Conservation (phyloP, 345 rosid genomes). For the Melaleuca alternifolia region DNA sequence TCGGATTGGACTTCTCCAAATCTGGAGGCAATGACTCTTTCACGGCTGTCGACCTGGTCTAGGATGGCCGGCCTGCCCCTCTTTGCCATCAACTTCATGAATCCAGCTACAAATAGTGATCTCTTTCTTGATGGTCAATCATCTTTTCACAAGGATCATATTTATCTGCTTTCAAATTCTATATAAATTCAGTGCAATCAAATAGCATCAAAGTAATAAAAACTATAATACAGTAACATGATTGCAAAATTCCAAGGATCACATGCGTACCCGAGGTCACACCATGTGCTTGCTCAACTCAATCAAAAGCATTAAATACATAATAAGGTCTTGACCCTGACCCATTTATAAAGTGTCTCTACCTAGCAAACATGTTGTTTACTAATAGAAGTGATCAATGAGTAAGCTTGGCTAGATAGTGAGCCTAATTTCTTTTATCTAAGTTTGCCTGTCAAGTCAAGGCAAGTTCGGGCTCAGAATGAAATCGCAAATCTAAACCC, state of each 20-base stretch:
- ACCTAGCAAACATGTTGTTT: not conserved
- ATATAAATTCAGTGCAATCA: not conserved
- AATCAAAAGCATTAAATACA: not conserved
- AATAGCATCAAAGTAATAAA: not conserved
- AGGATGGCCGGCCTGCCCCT: not conserved
- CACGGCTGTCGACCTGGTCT: not conserved
- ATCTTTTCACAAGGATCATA: not conserved
- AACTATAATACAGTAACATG: not conserved
- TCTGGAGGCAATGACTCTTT: not conserved
- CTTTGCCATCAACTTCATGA: not conserved
- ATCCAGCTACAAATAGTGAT: not conserved
- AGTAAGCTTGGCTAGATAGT: not conserved
- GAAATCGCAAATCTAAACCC: not conserved
- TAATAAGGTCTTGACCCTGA: not conserved
- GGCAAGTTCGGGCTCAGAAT: not conserved
- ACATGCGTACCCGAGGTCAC: not conserved
- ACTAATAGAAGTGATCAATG: not conserved
- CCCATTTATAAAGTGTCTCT: not conserved
- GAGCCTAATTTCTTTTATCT: not conserved
- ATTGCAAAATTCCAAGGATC: not conserved
- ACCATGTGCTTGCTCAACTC: rapidly evolving
- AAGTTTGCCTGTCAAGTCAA: not conserved
- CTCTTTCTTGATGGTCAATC: not conserved
- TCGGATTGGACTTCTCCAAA: not conserved
- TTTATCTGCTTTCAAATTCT: not conserved